Evolutionary conservation across 441 rosid genomes (phyloP), one percentile per base, ranked within the genome.

Genomic region (Jatropha multifida): DNA sequence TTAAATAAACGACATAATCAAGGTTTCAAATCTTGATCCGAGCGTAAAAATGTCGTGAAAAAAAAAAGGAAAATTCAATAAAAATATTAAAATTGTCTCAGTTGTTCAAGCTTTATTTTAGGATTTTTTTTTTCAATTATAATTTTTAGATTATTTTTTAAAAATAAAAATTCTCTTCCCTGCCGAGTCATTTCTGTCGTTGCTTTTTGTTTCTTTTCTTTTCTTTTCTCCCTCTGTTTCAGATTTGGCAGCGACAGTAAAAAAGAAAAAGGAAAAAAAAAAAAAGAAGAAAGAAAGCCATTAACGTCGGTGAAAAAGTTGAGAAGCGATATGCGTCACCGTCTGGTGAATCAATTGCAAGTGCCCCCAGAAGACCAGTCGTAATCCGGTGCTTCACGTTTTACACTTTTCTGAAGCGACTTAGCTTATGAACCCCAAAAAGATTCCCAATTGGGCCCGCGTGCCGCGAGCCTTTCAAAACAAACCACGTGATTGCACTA

Each of bases 241-340:
- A 7, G 15, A 18, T n/a, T 41, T 0, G 63, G 55, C 15, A 13
- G 5, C 6, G 3, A 37, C 38, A 62, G 60, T 61, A 62, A 62
- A 64, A 13, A 44, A 59, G 13, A 42, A 2, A 20, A 2, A 62
- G 3, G 32, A 17, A 54, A 14, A 2, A 49, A 49, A 9, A 7
- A 9, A 49, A 49, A 51, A 5, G 42, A 11, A 9, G 32, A 1
- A 9, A 11, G 10, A 75, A 75, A 75, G 67, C 77, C 82, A 73
- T 65, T 32, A 73, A 51, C 59, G 77, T 14, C 66, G 78, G 80
- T 65, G 72, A 69, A 55, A 49, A 48, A 55, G 48, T 52, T 1
- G 13, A 64, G 69, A 9, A 20, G 9, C 15, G 17, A 8, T 60
- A 26, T 11, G 42, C 44, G 56, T 72, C 65, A 70, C 73, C 6